These are phyloP conservation scores for Colletotrichum abscissum DNA, from an alignment of 2,329 filamentous ascomycete species.

Conservation along the genomic window DNA sequence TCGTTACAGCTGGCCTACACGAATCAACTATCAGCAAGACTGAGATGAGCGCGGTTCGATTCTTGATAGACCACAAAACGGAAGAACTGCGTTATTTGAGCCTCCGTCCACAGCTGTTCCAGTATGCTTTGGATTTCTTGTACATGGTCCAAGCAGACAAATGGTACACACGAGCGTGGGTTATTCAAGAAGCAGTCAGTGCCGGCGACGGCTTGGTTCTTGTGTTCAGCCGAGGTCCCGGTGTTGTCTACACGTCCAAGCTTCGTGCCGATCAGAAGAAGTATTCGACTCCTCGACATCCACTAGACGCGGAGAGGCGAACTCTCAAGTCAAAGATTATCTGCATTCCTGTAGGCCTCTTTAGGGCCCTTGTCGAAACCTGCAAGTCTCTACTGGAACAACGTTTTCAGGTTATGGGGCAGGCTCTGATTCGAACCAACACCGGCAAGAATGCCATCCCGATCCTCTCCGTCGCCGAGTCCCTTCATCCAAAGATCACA, in stretches of 20 bases:
- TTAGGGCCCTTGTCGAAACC: background rate
- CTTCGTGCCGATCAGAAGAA: background rate
- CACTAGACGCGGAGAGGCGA: background rate
- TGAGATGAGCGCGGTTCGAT: background rate
- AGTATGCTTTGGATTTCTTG: background rate
- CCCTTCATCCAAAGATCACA: background rate
- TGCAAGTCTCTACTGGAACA: background rate
- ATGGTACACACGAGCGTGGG: background rate
- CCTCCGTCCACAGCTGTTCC: background rate
- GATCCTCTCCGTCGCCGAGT: background rate
- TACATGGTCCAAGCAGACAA: background rate
- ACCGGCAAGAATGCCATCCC: background rate
- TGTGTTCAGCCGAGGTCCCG: background rate
- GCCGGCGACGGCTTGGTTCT: background rate
- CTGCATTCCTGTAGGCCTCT: background rate
- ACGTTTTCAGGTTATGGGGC: background rate
- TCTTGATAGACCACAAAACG: too few species aligned
- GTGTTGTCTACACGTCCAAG: background rate
- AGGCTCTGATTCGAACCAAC: background rate
- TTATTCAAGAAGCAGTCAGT: background rate
- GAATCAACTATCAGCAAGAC: background rate
- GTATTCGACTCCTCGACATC: background rate
- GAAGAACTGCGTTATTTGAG: background rate
- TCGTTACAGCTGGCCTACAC: background rate
- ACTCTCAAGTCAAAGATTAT: background rate